Evolutionary conservation across 2,329 filamentous ascomycete genomes (phyloP), one percentile per base, ranked within the genome.

Genomic region (Ophiostoma ulmi): DNA sequence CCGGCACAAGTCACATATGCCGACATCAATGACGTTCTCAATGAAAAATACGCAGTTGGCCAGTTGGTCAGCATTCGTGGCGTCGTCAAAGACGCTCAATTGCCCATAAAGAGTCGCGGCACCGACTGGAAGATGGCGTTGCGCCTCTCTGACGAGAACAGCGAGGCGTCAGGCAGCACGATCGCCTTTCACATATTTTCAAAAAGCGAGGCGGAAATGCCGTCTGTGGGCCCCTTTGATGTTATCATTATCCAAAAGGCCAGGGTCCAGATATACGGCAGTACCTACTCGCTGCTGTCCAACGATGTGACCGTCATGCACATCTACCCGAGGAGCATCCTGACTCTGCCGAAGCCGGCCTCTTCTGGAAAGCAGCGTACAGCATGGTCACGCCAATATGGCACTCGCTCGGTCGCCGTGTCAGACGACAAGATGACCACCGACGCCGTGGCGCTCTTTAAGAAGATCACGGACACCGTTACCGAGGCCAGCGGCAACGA

Each of bases 261-360:
- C 65, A 67, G 20, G 65, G 39, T 67, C 36, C 65, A 67, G 39
- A 20, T 5, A 11, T 35, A 8, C 26, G 22, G 22, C 22, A 13
- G 65, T 13, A 4, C 4, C 7, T 35, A 17, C 11, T 44, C 38
- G 11, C 39, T 67, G 64, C 13, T 67, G 38, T 67, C 70, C 26
- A 41, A 36, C 39, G 20, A 68, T 10, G 5, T 17, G 2, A 63
- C 64, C 31, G 17, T 79, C 17, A 81, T 75, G 0, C 96, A 90
- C 76, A 87, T 85, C 75, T 65, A 22, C 17, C 36, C 63, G 20
- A 5, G 20, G 7, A 36, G 14, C 35, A 36, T 41, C 20, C 5
- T 65, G 36, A 5, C 20, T 20, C 20, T 22, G 63, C 7, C 20
- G 36, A 20, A 65, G 36, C 36, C 20, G 20, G 14, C 6, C 14